Base-by-base conservation (phyloP, 2,329 filamentous ascomycete genomes). In the Neobulgaria alba region DNA sequence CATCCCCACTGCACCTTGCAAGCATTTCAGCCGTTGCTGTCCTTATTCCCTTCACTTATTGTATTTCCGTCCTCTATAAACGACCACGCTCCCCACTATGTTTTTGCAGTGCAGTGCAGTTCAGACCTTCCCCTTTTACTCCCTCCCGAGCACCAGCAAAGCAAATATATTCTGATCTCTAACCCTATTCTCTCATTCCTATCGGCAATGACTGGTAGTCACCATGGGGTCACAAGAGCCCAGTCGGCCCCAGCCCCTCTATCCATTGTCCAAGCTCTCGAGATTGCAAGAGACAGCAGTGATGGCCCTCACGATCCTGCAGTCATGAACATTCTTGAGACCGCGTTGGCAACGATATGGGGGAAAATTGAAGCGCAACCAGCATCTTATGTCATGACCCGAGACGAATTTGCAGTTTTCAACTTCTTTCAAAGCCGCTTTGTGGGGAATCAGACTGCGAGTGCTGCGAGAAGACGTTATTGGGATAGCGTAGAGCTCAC, bases 371-470 rank as follows among this genome's bases (percentile, higher is more conserved):
- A 79, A 53, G 67, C 68, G 3, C 67, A 80, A 21, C 83, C 83
- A 1, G 64, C 73, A 37, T 67, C 68, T n/a, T 93, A 90, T 61
- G 63, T 92, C 49, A 78, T 93, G 67, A 77, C 69, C 23, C 69
- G 73, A 47, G 78, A 86, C 61, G 86, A 94, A 63, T 93, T 92
- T 56, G 77, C 84, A 40, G 72, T 93, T 45, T 88, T 93, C 75
- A 93, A 92, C 67, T 90, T 82, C 62, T 90, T 83, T 61, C 80
- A 84, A 47, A 63, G 73, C 47, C 74, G 81, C 8, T 87, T 82
- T 57, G 60, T 66, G 20, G 73, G 75, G 45, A 61, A 72, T 49
- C 57, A 64, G 48, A 53, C 65, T n/a, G 69, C 69, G 30, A 56
- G 64, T n/a, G 61, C 59, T 29, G 73, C 73, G 14, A 64, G 65